Evolutionary conservation across 2,329 filamentous ascomycete genomes (phyloP).

Genomic region (Calonectria montana): DNA sequence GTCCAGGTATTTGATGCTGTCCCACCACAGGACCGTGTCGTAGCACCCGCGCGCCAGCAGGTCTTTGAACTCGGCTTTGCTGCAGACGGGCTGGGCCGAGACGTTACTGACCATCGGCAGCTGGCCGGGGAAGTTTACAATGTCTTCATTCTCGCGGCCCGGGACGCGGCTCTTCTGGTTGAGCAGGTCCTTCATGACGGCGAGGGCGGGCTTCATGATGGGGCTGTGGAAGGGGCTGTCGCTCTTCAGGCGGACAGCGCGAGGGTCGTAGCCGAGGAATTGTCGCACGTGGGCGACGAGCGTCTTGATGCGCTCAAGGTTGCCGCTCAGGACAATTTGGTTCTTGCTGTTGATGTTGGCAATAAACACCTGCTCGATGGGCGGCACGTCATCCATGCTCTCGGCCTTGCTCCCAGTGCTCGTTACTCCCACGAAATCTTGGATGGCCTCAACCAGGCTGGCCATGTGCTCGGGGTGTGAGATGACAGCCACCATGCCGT

Average conservation of each 20-base stretch:
- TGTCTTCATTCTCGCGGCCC: constrained; percentile 67
- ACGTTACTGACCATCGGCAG: constrained; percentile 90
- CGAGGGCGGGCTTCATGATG: constrained; percentile 87
- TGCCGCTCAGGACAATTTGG: constrained; percentile 93
- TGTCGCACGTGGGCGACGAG: constrained; percentile 87
- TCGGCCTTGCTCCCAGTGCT: constrained; percentile 69
- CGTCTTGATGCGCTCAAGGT: constrained; percentile 82
- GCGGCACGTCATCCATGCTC: constrained; percentile 73
- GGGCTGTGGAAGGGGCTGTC: constrained; percentile 93
- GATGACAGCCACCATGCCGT: constrained; percentile 94
- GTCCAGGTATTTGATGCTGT: constrained; percentile 90
- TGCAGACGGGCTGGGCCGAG: constrained; percentile 80
- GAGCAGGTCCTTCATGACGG: constrained; percentile 77
- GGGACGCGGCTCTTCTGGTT: constrained; percentile 65
- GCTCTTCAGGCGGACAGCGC: constrained; percentile 86
- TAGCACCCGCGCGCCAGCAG: constrained; percentile 83
- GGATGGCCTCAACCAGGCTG: constrained; percentile 77
- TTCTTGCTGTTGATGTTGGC: constrained; percentile 97
- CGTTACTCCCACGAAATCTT: constrained; percentile 80
- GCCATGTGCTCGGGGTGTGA: constrained; percentile 84
- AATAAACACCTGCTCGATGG: constrained; percentile 88
- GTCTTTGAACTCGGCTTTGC: constrained; percentile 80
- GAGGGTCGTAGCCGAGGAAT: constrained; percentile 90
- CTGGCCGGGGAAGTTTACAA: constrained; percentile 79
- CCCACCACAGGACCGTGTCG: constrained; percentile 96